phyloP scores from a whole-genome alignment of 169 alveolate genomes.

The Blepharisma undulans region DNA sequence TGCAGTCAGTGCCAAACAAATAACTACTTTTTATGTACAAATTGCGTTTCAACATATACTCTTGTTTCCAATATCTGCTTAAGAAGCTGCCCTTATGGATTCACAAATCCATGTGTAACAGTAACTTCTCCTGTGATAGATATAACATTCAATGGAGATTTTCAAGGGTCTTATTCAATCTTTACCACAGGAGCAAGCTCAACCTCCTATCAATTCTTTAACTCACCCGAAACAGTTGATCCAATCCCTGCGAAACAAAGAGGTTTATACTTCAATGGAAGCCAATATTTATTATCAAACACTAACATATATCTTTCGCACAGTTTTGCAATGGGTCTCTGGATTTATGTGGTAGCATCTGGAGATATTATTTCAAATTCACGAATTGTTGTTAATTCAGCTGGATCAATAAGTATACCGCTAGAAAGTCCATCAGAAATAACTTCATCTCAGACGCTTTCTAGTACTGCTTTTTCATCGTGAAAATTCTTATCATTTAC shows the following conservation, averaged over 20 bases:
- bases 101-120: too few relatives aligned
- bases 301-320: not conserved
- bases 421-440: not conserved
- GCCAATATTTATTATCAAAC: too few relatives aligned
- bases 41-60: not conserved
- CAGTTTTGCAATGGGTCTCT: not conserved
- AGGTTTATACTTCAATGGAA: not conserved
- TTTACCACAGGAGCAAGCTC: not conserved
- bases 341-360: not conserved
- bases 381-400: not conserved
- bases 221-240: slow-evolving; percentile 2
- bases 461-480: not conserved
- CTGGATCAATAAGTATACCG: not conserved
- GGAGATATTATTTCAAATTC: not conserved
- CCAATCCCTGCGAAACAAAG: slow-evolving; percentile 12
- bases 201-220: not conserved
- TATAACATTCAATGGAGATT: not conserved
- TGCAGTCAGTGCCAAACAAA: not conserved
- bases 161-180: not conserved
- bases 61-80: not conserved
- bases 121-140: too few relatives aligned
- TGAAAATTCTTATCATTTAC: not conserved
- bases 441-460: not conserved
- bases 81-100: slow-evolving; percentile 3
- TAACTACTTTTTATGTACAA: not conserved